Base-by-base conservation (phyloP, 331 rosid genomes). In the Quercus tomentella region DNA sequence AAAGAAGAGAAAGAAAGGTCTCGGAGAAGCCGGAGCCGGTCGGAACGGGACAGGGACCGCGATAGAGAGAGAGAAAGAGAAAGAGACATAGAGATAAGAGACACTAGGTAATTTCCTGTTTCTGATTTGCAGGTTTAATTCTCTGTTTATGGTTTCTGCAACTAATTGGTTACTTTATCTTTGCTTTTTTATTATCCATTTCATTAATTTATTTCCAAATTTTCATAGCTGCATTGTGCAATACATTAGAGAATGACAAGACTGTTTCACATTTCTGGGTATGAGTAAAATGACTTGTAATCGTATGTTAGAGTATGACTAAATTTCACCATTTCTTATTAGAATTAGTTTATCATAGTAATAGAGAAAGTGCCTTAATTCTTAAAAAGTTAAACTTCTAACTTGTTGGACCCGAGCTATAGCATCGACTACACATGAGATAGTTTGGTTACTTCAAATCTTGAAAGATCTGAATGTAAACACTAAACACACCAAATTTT, bases 21-120 rank as follows among this genome's bases (percentile, higher is more conserved):
- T 7, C 57, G 91, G 80, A 65, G 90, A 77, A 91, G 93, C 75
- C 75, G 72, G 65, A 89, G 93, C 62, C 88, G 87, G 43, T 83
- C 92, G 23, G 35, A 87, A 12, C 76, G 95, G 81, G 84, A 92
- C 63, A 82, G 76, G 73, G 85, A 88, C 30, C 82, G 91, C 78
- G 98, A 92, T 17, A 88, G 89, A 49, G 45, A 41, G 11, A 82
- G 76, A 76, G 43, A 37, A 7, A 82, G 76, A 80, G 98, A 92
- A 16, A 88, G 89, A 49, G 95, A 92, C 78, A 72, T 91, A 51
- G 97, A 91, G 82, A 33, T 72, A 63, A 83, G 94, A 72, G 99
- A 93, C 23, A 87, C 86, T 91, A 86, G 96, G 99, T 95, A 87
- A 72, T 55, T 28, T 33, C 23, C 20, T 49, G 54, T 43, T 9